Conservation (phyloP, 208 protist species). For the Jaenimonas drosophilae region DNA sequence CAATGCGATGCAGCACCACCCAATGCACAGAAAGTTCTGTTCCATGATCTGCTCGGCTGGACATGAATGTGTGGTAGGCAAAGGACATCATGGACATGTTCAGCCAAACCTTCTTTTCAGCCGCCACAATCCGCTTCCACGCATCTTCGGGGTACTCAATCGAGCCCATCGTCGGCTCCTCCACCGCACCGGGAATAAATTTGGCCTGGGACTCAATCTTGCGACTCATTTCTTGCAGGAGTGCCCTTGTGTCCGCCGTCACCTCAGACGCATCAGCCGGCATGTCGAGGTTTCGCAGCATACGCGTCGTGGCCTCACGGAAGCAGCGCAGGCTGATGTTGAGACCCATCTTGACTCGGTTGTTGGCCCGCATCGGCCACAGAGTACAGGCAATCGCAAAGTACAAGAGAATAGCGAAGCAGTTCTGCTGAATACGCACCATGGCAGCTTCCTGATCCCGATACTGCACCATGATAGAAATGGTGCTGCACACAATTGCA, state of each 20-base stretch:
- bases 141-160: constrained; percentile 64
- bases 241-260: constrained; percentile 35
- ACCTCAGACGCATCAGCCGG: constrained; percentile 69
- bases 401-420: constrained; percentile 88
- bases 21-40: constrained; percentile 77
- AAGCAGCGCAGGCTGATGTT: constrained; percentile 74
- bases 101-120: constrained; percentile 55
- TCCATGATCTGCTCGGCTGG: constrained; percentile 40
- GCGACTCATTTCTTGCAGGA: constrained; percentile 64
- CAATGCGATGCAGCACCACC: constrained; percentile 84
- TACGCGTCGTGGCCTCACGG: constrained; percentile 56
- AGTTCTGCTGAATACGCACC: constrained; percentile 86
- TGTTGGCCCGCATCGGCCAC: constrained; percentile 77
- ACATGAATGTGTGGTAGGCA: constrained; percentile 83
- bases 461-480: constrained; percentile 85
- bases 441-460: constrained; percentile 64
- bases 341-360: constrained; percentile 76
- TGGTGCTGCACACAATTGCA: constrained; percentile 78
- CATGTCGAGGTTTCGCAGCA: constrained; percentile 86
- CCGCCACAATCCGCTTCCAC: constrained; percentile 61
- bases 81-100: constrained; percentile 81
- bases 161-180: constrained; percentile 76
- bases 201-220: constrained; percentile 44
- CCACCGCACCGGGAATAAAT: constrained; percentile 69
- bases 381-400: constrained; percentile 68